phyloP scores from a whole-genome alignment of 257 asterid species.

The Mitragyna speciosa region DNA sequence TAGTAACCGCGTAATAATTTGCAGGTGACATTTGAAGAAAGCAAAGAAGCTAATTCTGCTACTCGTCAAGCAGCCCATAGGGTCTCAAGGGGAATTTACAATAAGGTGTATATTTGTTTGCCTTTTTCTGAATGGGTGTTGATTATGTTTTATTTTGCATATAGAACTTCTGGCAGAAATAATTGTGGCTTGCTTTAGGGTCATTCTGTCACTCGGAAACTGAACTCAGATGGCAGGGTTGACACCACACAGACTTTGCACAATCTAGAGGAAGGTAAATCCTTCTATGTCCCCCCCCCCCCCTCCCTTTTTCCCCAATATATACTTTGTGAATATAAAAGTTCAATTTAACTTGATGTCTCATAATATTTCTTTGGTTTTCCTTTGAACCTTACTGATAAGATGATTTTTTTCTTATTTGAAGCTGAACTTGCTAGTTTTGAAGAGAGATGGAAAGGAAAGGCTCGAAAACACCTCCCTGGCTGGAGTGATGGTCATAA shows the following conservation, averaged over 20 bases:
- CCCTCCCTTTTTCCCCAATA: too few relatives aligned
- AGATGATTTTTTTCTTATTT: constrained; percentile 15
- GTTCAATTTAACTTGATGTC: background rate
- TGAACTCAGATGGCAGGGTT: constrained; percentile 82
- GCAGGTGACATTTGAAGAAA: constrained; percentile 77
- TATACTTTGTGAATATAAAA: background rate
- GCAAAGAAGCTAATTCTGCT: constrained; percentile 84
- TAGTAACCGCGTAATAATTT: constrained; percentile 17
- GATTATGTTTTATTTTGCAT: constrained; percentile 19
- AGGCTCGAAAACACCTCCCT: constrained; percentile 58
- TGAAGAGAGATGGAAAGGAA: constrained; percentile 79
- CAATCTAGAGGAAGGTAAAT: constrained; percentile 74
- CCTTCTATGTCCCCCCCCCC: background rate
- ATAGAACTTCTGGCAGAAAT: constrained; percentile 16
- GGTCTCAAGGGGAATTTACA: constrained; percentile 67
- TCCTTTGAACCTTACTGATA: background rate
- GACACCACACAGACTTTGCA: constrained; percentile 80
- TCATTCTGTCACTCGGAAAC: constrained; percentile 74
- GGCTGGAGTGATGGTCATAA: constrained; percentile 45
- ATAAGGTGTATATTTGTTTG: constrained; percentile 51
- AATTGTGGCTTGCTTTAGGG: constrained; percentile 50
- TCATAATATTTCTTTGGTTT: background rate
- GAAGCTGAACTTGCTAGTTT: constrained; percentile 71
- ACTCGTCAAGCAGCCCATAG: constrained; percentile 82
- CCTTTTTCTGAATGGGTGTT: background rate